Evolutionary conservation across 1,139 yeast genomes (phyloP), one percentile per base, ranked within the genome.

Genomic region (Diutina catenulata): DNA sequence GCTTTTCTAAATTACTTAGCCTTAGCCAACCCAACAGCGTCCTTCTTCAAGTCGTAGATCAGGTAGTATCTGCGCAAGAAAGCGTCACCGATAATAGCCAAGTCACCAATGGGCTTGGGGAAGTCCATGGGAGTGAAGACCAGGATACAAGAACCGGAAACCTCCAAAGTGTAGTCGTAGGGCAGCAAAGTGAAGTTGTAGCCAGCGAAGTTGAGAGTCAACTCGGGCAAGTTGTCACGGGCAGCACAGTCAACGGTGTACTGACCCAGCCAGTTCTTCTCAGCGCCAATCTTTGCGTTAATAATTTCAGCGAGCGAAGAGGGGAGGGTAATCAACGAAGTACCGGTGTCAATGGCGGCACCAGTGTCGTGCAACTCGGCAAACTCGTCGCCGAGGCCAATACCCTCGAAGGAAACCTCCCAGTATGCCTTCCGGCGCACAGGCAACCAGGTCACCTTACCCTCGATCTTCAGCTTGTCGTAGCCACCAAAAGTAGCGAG

Each of bases 371-470:
- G 74, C 53, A 91, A 74, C 51, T 72, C 77, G 37, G 97, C 95
- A 52, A 73, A 81, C 63, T 91, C 95, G 47, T 80, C 81, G 50
- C 98, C 98, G 45, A 91, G 71, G 28, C 88, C 84, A 55, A 91
- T 68, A 50, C 95, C 88, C 51, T 86, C 86, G 48, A 91, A 80
- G 47, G 81, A 74, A 43, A 91, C 98, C 69, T 91, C 98, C 98
- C 98, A 91, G 74, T 91, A 91, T 28, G 97, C 98, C 77, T 88
- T 84, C 73, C 98, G 84, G 69, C 98, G 86, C 44, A 91, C 93
- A 42, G 98, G 98, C 62, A 91, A 74, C 83, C 94, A 87, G 39
- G 91, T 81, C 51, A 91, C 70, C 49, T 88, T 76, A 46, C 98
- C 98, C 37, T 65, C 62, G 61, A 67, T 86, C 55, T 76, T 73